Percentiles rank a stretch among this genome's conserved stretches.
phyloP scores from a whole-genome alignment of 768 basidiomycete genomes.

The Rhizopogon vulgaris region DNA sequence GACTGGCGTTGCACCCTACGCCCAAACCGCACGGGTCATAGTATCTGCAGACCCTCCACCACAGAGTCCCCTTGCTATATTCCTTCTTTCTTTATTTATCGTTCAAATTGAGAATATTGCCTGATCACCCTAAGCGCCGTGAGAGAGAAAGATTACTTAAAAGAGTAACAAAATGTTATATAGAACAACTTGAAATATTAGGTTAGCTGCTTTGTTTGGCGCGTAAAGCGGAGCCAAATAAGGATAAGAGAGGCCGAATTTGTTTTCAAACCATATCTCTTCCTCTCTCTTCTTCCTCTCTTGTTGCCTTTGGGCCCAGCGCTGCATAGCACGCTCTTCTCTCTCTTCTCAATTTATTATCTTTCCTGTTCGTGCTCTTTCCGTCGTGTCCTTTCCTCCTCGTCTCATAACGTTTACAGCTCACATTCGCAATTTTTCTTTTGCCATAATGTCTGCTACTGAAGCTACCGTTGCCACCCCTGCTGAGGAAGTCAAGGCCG shows the following conservation, averaged over 20 bases:
- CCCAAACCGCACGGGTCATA: constrained; percentile 26
- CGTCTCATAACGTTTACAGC: constrained; percentile 25
- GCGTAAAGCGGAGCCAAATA: constrained; percentile 35
- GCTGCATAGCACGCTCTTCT: constrained; percentile 54
- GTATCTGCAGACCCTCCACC: neutral
- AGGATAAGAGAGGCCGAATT: constrained; percentile 34
- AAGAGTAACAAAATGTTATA: constrained; percentile 4
- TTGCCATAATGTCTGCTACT: constrained; percentile 79
- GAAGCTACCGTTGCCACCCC: constrained; percentile 40
- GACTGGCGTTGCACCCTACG: constrained; percentile 2
- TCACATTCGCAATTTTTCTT: constrained; percentile 42
- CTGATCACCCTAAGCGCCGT: constrained; percentile 3
- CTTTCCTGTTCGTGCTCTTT: constrained; percentile 36
- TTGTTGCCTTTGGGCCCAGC: constrained; percentile 42
- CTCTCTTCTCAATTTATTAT: constrained; percentile 54
- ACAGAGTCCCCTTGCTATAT: neutral
- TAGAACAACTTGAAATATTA: constrained; percentile 17
- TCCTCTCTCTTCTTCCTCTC: constrained; percentile 56
- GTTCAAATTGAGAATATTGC: neutral
- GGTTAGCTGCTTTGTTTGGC: constrained; percentile 33
- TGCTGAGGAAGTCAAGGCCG: constrained; percentile 50
- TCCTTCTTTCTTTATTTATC: neutral
- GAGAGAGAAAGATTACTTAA: constrained; percentile 1
- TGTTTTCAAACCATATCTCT: constrained; percentile 30
- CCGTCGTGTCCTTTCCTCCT: neutral